Evolutionary conservation across 768 basidiomycete species (phyloP), one percentile per base, ranked within the genome.

Genomic region (Phylloporus rhodoxanthus): DNA sequence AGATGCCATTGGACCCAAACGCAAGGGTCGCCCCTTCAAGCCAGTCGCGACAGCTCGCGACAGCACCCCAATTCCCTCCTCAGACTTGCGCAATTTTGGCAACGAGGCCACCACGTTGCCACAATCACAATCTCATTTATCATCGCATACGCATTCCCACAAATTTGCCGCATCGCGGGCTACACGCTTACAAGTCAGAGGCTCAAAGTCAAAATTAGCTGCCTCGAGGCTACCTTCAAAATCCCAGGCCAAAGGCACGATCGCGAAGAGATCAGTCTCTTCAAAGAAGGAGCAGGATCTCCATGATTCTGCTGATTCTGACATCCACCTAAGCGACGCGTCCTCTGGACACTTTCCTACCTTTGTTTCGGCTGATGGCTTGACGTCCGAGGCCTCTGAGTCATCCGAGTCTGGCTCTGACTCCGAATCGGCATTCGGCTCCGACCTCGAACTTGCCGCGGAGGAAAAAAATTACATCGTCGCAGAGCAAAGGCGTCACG

Each of bases 391-490:
- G 17, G 67, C 72, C 8, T 74, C 76, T 2, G 75, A 75, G 41
- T 79, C 79, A 11, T 67, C 61, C 30, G 70, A 72, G 45, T 74
- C 72, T 13, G 61, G 64, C 29, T 73, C 72, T 34, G 63, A 67
- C 52, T 55, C 58, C 13, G 63, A 60, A 8, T 59, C 67, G 19
- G 71, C 72, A 23, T 75, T 75, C 51, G 76, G 73, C 40, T 75
- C 76, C 42, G 82, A 82, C 55, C 77, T 77, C 25, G 76, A 75
- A 29, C 72, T 83, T 32, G 75, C 79, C 55, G 75, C 72, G 36
- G 82, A 85, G 62, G 82, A 85, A 60, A 79, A 82, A 67, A 75
- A 66, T 36, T 82, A 79, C 45, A 79, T 83, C 37, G 57, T 78
- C 7, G 64, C 76, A 14, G 73, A 82, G 43, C 70, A 70, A 57